Percentiles rank a stretch among this genome's conserved stretches.
These are phyloP conservation scores for Euphorbia schlechtendalii DNA, from an alignment of 441 rosid species.

Conservation along the genomic window DNA sequence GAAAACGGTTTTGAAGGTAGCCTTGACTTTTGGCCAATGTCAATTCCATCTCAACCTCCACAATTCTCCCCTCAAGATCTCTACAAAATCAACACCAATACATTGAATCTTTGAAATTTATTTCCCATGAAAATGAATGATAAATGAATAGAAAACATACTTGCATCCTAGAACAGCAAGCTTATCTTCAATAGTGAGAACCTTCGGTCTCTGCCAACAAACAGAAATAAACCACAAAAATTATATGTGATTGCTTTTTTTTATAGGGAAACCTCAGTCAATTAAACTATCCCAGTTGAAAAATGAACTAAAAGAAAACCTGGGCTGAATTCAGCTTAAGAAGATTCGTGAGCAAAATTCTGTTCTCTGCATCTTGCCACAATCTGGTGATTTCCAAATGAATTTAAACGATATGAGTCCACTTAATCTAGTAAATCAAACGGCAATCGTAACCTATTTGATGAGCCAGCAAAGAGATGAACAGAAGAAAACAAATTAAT, in stretches of 20 bases:
- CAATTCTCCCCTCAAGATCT: constrained; percentile 83
- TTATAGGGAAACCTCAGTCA: neutral
- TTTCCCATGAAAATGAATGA: neutral
- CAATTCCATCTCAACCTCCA: constrained; percentile 91
- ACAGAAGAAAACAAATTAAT: no score
- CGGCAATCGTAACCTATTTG: neutral
- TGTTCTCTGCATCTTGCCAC: constrained; percentile 97
- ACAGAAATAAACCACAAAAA: constrained; percentile 6
- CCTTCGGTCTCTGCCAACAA: constrained; percentile 75
- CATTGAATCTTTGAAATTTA: neutral
- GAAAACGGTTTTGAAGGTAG: constrained; percentile 49
- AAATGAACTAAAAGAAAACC: constrained; percentile 30
- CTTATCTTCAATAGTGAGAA: constrained; percentile 88
- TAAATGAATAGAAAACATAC: constrained; percentile 37
- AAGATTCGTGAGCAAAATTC: constrained; percentile 57
- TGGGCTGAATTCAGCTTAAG: constrained; percentile 63
- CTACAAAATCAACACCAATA: constrained; percentile 24
- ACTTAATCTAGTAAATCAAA: constrained; percentile 8
- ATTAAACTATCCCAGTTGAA: no score
- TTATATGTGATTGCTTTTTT: neutral
- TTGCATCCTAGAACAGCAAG: constrained; percentile 81
- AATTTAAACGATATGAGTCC: constrained; percentile 13
- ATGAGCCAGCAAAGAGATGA: neutral
- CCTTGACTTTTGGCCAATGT: constrained; percentile 90
- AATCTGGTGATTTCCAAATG: constrained; percentile 22